Evolutionary conservation across 768 basidiomycete genomes (phyloP).

Genomic region (Pleurotus pulmonarius): DNA sequence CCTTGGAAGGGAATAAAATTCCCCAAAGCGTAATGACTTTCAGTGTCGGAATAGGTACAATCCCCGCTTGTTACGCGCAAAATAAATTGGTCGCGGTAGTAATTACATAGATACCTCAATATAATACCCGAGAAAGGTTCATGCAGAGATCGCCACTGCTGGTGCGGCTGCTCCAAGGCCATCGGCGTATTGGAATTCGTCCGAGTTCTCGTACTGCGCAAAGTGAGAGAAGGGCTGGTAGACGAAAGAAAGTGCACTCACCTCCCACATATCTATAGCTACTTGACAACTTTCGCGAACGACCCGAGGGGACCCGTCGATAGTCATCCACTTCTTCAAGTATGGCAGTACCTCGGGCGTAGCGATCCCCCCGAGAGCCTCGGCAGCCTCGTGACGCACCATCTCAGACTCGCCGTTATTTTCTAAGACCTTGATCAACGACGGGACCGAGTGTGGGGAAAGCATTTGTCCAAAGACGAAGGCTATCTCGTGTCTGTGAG

Average conservation of each 20-base stretch:
- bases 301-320: conserved; percentile 78
- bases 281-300: conserved; percentile 96
- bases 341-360: conserved; percentile 88
- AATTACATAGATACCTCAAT: background rate
- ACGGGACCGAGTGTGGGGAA: conserved; percentile 83
- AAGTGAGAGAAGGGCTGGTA: background rate
- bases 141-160: background rate
- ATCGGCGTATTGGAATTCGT: conserved; percentile 65
- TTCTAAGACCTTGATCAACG: conserved; percentile 75
- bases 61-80: background rate
- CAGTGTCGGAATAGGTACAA: background rate
- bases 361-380: conserved; percentile 96
- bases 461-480: conserved; percentile 97
- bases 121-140: background rate
- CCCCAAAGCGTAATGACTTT: background rate
- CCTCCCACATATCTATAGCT: conserved; percentile 98
- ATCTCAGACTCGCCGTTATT: conserved; percentile 80
- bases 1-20: background rate
- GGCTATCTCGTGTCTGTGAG: conserved; percentile 87
- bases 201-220: conserved; percentile 63
- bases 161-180: conserved; percentile 11
- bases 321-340: conserved; percentile 78
- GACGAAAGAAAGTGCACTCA: conserved; percentile 25
- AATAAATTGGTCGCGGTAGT: background rate
- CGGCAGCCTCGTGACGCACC: conserved; percentile 98